Base-by-base conservation (phyloP, 2,329 filamentous ascomycete species). In the Sphaceloma murrayae region DNA sequence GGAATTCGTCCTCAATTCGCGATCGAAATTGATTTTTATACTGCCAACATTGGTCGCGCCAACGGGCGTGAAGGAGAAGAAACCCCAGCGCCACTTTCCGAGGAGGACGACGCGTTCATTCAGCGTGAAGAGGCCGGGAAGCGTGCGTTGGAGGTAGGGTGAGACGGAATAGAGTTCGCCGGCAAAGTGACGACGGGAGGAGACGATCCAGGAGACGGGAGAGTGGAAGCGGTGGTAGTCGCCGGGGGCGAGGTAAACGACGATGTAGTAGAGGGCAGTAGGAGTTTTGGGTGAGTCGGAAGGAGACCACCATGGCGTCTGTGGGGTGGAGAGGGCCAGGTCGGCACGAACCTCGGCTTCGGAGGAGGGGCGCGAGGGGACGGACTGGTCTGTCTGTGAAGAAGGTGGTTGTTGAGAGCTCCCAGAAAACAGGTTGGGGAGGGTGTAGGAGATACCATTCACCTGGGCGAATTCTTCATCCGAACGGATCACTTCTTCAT, bases 211-310 rank as follows among this genome's bases (percentile, higher is more conserved):
- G 54, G 85, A 83, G 2, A 86, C 81, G 0, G 91, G 91, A 1
- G 85, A 94, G 68, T 98, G 93, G 70, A 96, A 98, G 52, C 89
- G 85, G 67, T 98, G 91, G 67, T 98, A 98, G 67, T 98, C 93
- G 39, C 91, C 91, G 0, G 91, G 91, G 0, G 93, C 91, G 32
- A 98, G 78, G 66, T 98, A 98, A 58, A 98, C 79, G 51, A 98
- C 93, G 49, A 74, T 84, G 64, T 96, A 98, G 69, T 94, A 94
- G 5, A 98, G 75, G 7, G 81, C 77, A 4, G 81, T 85, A 2
- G 66, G 67, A 10, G 55, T 60, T 38, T 63, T 62, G 14, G 60
- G 50, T 10, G 57, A 53, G 5, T 49, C 47, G n/a, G 56, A 58
- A 21, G 49, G 51, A 16, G 65, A 62, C 61, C 69, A 71, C 68